These are phyloP conservation scores for Laetiporus sulphureus DNA, from an alignment of 1,284 basidiomycete genomes.

Conservation along the genomic window DNA sequence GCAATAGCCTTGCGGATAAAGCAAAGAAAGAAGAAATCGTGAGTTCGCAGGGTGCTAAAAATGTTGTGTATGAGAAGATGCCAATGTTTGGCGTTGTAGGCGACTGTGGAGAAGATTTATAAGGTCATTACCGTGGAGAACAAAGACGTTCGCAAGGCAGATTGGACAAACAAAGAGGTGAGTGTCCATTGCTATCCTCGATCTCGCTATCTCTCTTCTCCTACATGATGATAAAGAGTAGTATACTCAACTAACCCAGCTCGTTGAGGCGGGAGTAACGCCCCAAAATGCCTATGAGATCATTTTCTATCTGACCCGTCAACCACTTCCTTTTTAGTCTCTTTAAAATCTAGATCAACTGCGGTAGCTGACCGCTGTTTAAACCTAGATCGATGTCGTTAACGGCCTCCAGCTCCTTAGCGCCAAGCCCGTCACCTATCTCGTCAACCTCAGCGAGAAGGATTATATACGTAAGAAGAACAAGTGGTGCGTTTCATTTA, in stretches of 20 bases:
- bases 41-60: slow-evolving; percentile 25
- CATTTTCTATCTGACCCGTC: slow-evolving; percentile 20
- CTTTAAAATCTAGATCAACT: background rate
- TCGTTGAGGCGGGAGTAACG: slow-evolving; percentile 48
- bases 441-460: slow-evolving; percentile 94
- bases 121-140: slow-evolving; percentile 77
- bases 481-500: slow-evolving; percentile 77
- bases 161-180: slow-evolving; percentile 98
- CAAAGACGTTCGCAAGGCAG: slow-evolving; percentile 91
- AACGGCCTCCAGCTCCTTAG: slow-evolving; percentile 90
- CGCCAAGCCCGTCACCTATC: slow-evolving; percentile 97
- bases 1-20: slow-evolving; percentile 84
- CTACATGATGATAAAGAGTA: slow-evolving; percentile 30
- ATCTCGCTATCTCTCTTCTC: slow-evolving; percentile 7
- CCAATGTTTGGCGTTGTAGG: slow-evolving; percentile 44
- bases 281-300: slow-evolving; percentile 60
- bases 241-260: slow-evolving; percentile 30
- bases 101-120: slow-evolving; percentile 80
- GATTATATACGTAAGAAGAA: slow-evolving; percentile 99
- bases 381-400: slow-evolving; percentile 84
- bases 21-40: slow-evolving; percentile 96
- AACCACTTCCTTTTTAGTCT: slow-evolving; percentile 2
- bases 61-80: too few relatives aligned
- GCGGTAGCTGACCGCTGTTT: background rate
- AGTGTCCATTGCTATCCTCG: slow-evolving; percentile 22